A percentile compares a stretch with the other conserved stretches of the same genome.
phyloP scores from a whole-genome alignment of 148 eudicot species.

The Rhododendron williamsianum region DNA sequence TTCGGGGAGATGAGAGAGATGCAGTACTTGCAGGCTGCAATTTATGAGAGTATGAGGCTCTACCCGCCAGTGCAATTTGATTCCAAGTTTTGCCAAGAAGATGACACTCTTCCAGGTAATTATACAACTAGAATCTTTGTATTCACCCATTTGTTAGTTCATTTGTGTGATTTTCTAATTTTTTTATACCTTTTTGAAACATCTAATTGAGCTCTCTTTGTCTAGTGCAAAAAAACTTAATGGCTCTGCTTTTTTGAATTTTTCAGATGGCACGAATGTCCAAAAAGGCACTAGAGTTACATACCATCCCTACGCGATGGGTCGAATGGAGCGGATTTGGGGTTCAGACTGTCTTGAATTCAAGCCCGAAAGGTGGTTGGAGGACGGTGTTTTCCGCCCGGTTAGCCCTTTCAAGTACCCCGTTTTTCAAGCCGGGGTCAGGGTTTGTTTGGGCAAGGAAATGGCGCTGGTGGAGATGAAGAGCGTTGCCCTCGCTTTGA shows the following conservation, averaged over 20 bases:
- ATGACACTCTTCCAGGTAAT: slow-evolving; percentile 17
- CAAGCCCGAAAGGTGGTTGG: slow-evolving; percentile 20
- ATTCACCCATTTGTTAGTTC: too few species aligned
- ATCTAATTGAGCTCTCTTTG: too few species aligned
- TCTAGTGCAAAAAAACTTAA: too few species aligned
- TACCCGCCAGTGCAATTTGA: slow-evolving; percentile 26
- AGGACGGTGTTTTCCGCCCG: slow-evolving; percentile 11
- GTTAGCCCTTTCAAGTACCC: slow-evolving; percentile 22
- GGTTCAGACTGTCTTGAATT: slow-evolving; percentile 21
- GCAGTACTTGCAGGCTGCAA: slow-evolving; percentile 21
- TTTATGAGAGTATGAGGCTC: slow-evolving; percentile 21
- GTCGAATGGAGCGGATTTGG: slow-evolving; percentile 23
- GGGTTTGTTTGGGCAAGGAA: slow-evolving; percentile 29
- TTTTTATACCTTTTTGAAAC: too few species aligned
- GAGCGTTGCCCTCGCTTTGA: slow-evolving; percentile 28
- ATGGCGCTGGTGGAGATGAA: slow-evolving; percentile 23
- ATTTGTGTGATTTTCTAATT: too few species aligned
- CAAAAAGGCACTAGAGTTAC: slow-evolving; percentile 18
- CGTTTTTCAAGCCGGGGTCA: slow-evolving; percentile 24
- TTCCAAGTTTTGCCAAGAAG: slow-evolving; percentile 18
- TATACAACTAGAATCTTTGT: neutral
- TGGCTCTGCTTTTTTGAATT: neutral
- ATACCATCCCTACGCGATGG: slow-evolving; percentile 25
- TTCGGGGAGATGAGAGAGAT: slow-evolving; percentile 13
- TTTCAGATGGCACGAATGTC: slow-evolving; percentile 11